Evolutionary conservation across 495 filamentous ascomycete genomes (phyloP).

Genomic region (Cairneyella variabilis): DNA sequence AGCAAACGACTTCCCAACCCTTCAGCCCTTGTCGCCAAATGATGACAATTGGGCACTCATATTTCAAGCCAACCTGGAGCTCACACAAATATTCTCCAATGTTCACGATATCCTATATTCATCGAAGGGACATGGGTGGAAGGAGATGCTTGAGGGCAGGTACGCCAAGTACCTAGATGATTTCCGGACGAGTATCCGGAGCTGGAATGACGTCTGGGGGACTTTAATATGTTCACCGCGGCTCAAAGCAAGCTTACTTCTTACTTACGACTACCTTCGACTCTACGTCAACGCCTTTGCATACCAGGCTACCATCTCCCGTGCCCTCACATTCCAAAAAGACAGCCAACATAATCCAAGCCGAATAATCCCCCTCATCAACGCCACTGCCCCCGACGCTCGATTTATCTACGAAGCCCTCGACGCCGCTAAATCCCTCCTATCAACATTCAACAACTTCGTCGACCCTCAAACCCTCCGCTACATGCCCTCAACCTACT

Average conservation of each 20-base stretch:
- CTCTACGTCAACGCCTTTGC: slow-evolving; percentile 66
- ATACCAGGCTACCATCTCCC: slow-evolving; percentile 62
- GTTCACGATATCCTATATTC: slow-evolving; percentile 65
- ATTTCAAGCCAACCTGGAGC: slow-evolving; percentile 59
- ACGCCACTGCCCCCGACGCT: slow-evolving; percentile 54
- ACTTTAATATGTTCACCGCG: slow-evolving; percentile 54
- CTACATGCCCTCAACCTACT: slow-evolving; percentile 58
- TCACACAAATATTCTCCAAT: slow-evolving; percentile 65
- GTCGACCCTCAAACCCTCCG: slow-evolving; percentile 52
- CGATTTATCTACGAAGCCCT: slow-evolving; percentile 60
- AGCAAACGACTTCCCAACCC: slow-evolving; percentile 57
- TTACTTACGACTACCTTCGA: slow-evolving; percentile 61
- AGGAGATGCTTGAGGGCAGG: slow-evolving; percentile 61
- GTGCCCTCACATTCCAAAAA: slow-evolving; percentile 43
- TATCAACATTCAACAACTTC: slow-evolving; percentile 51
- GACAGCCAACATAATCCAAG: slow-evolving; percentile 42
- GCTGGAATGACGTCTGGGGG: slow-evolving; percentile 63
- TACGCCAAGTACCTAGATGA: slow-evolving; percentile 57
- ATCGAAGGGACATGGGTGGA: slow-evolving; percentile 58
- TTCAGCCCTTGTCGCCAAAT: slow-evolving; percentile 45
- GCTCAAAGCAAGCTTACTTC: slow-evolving; percentile 52
- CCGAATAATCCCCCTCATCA: slow-evolving; percentile 23
- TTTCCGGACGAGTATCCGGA: slow-evolving; percentile 56
- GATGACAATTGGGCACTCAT: slow-evolving; percentile 61
- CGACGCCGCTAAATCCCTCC: slow-evolving; percentile 57